Evolutionary conservation across 2,329 filamentous ascomycete genomes (phyloP), one percentile per base, ranked within the genome.

Genomic region (Tolypocladium amazonense): DNA sequence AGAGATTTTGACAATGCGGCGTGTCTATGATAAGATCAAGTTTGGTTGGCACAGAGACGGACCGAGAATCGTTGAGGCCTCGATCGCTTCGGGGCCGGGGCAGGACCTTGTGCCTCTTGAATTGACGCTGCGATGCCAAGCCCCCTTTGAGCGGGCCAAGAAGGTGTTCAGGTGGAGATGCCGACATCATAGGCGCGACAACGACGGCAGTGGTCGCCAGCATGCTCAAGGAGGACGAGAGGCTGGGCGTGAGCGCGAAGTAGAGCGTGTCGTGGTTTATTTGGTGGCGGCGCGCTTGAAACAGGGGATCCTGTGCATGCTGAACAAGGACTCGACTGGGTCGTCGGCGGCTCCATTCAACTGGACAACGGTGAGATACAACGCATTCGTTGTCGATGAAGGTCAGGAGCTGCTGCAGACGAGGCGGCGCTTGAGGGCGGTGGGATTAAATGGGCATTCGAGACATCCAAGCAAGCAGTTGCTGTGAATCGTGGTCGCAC

Each of bases 51-150:
- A 58, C 61, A 64, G 58, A 66, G 52, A 58, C 61, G 64, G 58
- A 66, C 64, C 63, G 68, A 61, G 63, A 66, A 62, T 62, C 61
- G 57, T 69, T 67, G 47, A 63, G 61, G 3, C 62, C 59, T 57
- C 65, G 66, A 47, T 71, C 67, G 59, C 63, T 65, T 14, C 61
- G 68, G 50, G 73, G 73, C 58, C 67, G 72, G 61, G 77, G 77
- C 30, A 80, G 66, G 56, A 71, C 64, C 68, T 79, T 79, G 69
- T 79, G 77, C 64, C 72, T 79, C 65, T 75, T 79, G 69, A 79
- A 79, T 62, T 74, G 75, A 60, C 71, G 71, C 57, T 74, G 72
- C 43, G 65, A 66, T 33, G 65, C 67, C 52, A 68, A 62, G 62
- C 62, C 65, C 58, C 67, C 64, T 61, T 68, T 62, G 53, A 68